Evolutionary conservation across 352 stramenopile genomes (phyloP).

Genomic region (Phytophthora capsici): DNA sequence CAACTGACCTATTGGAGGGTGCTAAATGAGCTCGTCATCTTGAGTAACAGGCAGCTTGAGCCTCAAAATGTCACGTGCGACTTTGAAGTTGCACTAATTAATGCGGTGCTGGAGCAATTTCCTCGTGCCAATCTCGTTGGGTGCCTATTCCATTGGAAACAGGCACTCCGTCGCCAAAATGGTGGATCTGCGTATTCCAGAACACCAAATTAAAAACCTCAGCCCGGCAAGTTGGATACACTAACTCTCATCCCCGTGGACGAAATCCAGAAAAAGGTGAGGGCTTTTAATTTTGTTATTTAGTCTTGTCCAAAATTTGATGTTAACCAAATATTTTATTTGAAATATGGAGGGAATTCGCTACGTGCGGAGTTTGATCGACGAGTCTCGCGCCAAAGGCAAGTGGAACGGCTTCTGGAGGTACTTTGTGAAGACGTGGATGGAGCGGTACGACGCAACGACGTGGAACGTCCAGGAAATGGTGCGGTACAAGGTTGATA

Average conservation of each 20-base stretch:
- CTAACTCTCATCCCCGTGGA: background rate
- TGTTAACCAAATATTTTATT: too few relatives aligned
- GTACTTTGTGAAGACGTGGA: conserved; percentile 3
- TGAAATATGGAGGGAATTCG: too few relatives aligned
- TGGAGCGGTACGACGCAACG: background rate
- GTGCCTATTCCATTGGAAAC: background rate
- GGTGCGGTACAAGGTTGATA: background rate
- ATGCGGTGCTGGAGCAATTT: background rate
- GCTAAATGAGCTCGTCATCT: background rate
- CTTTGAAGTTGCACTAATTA: background rate
- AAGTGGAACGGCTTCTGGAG: conserved; percentile 10
- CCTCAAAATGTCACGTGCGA: background rate
- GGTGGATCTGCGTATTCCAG: background rate
- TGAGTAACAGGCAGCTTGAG: background rate
- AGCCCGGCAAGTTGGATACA: background rate
- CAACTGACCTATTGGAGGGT: background rate
- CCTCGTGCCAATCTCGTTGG: background rate
- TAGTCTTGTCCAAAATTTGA: too few relatives aligned
- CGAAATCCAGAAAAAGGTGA: background rate
- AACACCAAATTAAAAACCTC: background rate
- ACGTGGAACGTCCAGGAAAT: conserved; percentile 3
- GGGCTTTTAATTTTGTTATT: background rate
- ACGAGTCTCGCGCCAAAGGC: background rate
- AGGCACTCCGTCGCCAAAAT: background rate
- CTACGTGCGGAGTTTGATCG: background rate